Base-by-base conservation (phyloP, 2,329 filamentous ascomycete species). In the Plenodomus lindquistii region DNA sequence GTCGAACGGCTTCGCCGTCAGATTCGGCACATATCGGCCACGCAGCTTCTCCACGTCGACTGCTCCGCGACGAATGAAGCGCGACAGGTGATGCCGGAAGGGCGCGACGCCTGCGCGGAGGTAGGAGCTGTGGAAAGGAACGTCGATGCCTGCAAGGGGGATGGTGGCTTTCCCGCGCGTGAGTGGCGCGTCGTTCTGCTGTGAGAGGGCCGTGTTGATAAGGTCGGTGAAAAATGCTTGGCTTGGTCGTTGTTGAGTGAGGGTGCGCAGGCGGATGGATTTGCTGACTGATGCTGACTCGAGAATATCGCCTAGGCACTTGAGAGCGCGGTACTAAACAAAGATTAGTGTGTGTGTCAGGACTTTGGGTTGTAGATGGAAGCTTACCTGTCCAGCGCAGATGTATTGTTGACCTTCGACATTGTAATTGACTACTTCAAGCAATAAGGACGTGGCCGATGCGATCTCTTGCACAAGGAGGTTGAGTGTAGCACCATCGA, bases 101-200 rank as follows among this genome's bases (percentile, higher is more conserved):
- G 53, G 37, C 0, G 40, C 46, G 20, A 70, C 42, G 8, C 54
- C 51, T 6, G 55, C 41, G 2, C 46, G 51, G 16, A 71, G 46
- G 45, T 52, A 63, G n/a, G 50, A 53, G 8, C 59, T 64, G 50
- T 71, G 67, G 44, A 71, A 71, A 2, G 67, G 67, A 2, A 71
- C 63, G 40, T 70, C 67, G 22, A 71, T 67, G 10, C 65, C 63
- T n/a, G 44, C 44, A n/a, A 71, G 58, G 4, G 67, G 67, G 11
- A 66, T 62, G 0, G 63, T 69, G 2, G 65, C 66, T 10, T 27
- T 50, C 4, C 64, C 64, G 3, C 67, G 61, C 35, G 48, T 44
- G 16, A 59, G 44, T n/a, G n/a, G n/a, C n/a, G n/a, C n/a, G n/a
- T n/a, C n/a, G n/a, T n/a, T n/a, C n/a, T n/a, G n/a, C n/a, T n/a